Base-by-base conservation (phyloP, 208 protist genomes). In the Naegleria fowleri region DNA sequence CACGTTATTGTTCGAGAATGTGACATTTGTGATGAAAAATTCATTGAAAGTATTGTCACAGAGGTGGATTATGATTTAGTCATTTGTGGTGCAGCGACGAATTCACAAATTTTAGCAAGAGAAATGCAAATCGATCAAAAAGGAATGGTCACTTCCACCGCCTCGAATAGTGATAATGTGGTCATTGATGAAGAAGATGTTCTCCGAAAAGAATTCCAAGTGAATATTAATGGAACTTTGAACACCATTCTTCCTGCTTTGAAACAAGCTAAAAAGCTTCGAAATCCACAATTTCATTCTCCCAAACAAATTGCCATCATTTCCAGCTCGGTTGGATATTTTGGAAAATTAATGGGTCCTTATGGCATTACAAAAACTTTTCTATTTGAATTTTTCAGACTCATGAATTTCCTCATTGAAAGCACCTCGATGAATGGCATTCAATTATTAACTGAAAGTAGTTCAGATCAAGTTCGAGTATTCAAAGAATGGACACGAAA, bases 151-250 rank as follows among this genome's bases (percentile, higher is more conserved):
- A 48, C 5, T 48, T 9, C 43, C 43, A 48, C 5, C 7, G 43
- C 43, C 5, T n/a, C n/a, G n/a, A n/a, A n/a, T n/a, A 48, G 43
- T 48, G 55, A 67, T 19, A 58, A 58, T 29, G n/a, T 79, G 29
- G 25, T 36, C 19, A n/a, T 75, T n/a, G 67, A 79, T 36, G 67
- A 79, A 79, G 67, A 79, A 79, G 67, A 79, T 79, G 67, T 79
- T 9, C 29, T 79, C 36, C 36, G n/a, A 9, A 19, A 79, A 79
- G 16, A 36, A 79, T 79, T 79, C 9, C 16, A 79, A 79, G 67
- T 36, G 3, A 79, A 79, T n/a, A 36, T 79, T 36, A 36, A 36
- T 29, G 67, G 67, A 36, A 79, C 29, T 7, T 36, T 79, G 29
- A 29, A 79, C 36, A 36, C 29, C 29, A 9, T 79, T 0, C 0